Conservation (phyloP, 352 stramenopile genomes). For the Globisporangium yorkense region DNA sequence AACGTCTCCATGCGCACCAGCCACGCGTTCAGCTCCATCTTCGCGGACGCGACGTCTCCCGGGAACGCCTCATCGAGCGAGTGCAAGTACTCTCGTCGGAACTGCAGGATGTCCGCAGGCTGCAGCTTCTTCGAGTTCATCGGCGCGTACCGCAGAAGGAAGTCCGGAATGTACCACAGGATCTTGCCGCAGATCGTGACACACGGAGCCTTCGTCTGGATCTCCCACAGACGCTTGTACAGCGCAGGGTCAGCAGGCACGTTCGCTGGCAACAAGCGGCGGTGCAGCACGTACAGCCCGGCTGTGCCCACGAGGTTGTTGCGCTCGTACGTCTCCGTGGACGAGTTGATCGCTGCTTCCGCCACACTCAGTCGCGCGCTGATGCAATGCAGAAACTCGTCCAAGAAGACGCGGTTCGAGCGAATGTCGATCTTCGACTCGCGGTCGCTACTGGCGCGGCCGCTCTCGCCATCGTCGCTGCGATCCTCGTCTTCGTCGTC, state of each 20-base stretch:
- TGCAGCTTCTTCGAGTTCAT: conserved; percentile 84
- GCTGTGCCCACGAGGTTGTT: conserved; percentile 84
- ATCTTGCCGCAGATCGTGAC: conserved; percentile 84
- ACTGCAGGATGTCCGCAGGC: conserved; percentile 67
- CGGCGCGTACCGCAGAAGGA: conserved; percentile 77
- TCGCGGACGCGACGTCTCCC: conserved; percentile 65
- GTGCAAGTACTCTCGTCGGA: conserved; percentile 72
- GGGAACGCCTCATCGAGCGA: conserved; percentile 80
- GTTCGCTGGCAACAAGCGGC: conserved; percentile 75
- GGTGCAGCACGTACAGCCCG: conserved; percentile 88
- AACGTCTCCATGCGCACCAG: conserved; percentile 86
- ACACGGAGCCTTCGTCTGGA: conserved; percentile 74
- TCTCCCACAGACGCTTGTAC: conserved; percentile 90
- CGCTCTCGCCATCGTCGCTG: conserved; percentile 46
- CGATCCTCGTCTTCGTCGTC: conserved; percentile 63
- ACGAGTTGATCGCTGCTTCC: conserved; percentile 72
- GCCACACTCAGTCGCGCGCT: conserved; percentile 55
- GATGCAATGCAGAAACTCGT: conserved; percentile 84
- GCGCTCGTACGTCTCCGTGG: conserved; percentile 86
- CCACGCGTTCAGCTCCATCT: conserved; percentile 80
- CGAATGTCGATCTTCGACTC: conserved; percentile 80
- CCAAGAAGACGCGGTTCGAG: conserved; percentile 78
- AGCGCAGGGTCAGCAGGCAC: conserved; percentile 81
- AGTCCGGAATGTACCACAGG: conserved; percentile 83
- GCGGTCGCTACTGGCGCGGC: conserved; percentile 46